Conservation (phyloP, 1,139 yeast species). For the Kodamaea suecica region DNA sequence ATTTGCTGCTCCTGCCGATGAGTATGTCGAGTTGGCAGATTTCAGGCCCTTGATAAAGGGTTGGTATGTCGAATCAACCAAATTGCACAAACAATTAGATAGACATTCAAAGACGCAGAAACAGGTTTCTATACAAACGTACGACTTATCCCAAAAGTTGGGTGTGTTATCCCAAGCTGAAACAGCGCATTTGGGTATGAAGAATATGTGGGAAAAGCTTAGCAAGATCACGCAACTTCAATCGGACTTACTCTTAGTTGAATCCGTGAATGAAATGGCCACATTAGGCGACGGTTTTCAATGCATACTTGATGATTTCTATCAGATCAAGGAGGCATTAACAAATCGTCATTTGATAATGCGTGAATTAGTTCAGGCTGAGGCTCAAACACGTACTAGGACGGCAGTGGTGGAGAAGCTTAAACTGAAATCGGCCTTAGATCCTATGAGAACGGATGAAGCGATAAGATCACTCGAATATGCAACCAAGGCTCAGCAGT, state of each 20-base stretch:
- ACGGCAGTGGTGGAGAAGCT: constrained; percentile 74
- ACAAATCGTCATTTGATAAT: constrained; percentile 89
- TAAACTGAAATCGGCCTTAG: constrained; percentile 71
- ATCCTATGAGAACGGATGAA: constrained; percentile 87
- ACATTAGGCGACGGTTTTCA: constrained; percentile 74
- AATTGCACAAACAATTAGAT: constrained; percentile 54
- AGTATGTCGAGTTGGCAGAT: constrained; percentile 71
- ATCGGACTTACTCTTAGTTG: constrained; percentile 75
- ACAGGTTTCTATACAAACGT: constrained; percentile 53
- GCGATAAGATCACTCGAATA: constrained; percentile 77
- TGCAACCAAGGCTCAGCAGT: constrained; percentile 77
- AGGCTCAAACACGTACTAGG: constrained; percentile 64
- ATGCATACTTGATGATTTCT: constrained; percentile 68
- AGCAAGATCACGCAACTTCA: constrained; percentile 65
- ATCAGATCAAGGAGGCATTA: constrained; percentile 84
- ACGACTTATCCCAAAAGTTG: constrained; percentile 64
- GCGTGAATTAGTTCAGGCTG: constrained; percentile 84
- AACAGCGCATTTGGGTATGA: constrained; percentile 58
- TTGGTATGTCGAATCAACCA: constrained; percentile 60
- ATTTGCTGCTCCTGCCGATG: constrained; percentile 88
- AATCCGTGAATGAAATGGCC: constrained; percentile 72
- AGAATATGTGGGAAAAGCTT: constrained; percentile 76
- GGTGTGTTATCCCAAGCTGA: constrained; percentile 50
- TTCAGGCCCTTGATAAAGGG: constrained; percentile 85
- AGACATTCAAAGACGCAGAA: constrained; percentile 54